Evolutionary conservation across 495 filamentous ascomycete species (phyloP), one percentile per base, ranked within the genome.

Genomic region (Neurospora hispaniola): DNA sequence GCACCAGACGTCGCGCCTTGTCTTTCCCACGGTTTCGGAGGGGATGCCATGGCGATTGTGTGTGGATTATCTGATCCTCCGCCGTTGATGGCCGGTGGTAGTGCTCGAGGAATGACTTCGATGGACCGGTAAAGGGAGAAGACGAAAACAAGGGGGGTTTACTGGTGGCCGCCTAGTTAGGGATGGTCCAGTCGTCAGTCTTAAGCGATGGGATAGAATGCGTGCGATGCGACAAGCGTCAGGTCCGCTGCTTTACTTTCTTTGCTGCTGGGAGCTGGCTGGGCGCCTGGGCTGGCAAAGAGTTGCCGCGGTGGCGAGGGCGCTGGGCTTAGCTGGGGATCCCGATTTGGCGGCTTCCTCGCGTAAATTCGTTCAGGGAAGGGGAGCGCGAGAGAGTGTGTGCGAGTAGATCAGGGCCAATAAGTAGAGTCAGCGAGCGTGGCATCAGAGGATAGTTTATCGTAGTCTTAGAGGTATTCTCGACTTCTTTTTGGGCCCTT

Each of bases 21-120:
- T 80, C 90, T 89, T 83, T 98, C 95, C 95, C 95, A 98, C 23
- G 95, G 95, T 83, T 98, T 98, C 43, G 95, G 95, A 76, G 95
- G 95, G 83, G 94, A 95, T 75, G 89, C 88, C 85, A 86, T 86
- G 20, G 27, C 54, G 54, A 66, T 39, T 39, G 39, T 66, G 27
- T 66, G 54, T 66, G 54, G 54, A 66, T 66, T 66, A 66, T 35
- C 54, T 66, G 27, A 66, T 66, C 27, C 54, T 66, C 14, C 27
- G 27, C 54, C 54, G 54, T 66, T 38, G 54, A 38, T 66, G 54
- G 54, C 54, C 54, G 54, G 54, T 66, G 54, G 54, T 66, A 66
- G 54, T 66, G 54, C 54, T 66, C 54, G 54, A 66, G 54, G 54
- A 7, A 66, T 66, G 54, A 35, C 27, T 66, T 66, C 27, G 14